Percentiles rank a stretch among this genome's conserved stretches.
Conservation (phyloP, 2,329 filamentous ascomycete species). For the Ceratocystis eucalypticola region DNA sequence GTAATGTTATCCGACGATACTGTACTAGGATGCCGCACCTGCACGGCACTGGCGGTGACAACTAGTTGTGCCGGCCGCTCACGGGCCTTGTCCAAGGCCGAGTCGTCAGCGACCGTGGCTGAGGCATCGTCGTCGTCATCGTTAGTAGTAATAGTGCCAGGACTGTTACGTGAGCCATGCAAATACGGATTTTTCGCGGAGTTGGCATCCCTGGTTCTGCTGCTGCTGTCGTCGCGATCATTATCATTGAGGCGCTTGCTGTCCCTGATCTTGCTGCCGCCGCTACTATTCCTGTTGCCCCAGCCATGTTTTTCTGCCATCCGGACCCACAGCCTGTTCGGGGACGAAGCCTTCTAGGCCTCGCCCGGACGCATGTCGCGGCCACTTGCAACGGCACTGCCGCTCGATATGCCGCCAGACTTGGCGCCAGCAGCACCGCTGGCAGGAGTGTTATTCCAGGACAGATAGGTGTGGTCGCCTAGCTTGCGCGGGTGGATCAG, state of each 20-base stretch:
- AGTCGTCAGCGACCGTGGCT: not conserved
- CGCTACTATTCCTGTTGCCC: not conserved
- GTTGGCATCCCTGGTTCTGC: not conserved
- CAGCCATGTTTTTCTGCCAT: constrained; percentile 9
- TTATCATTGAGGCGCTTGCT: no score
- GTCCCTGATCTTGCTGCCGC: not conserved
- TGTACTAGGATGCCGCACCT: constrained; percentile 6
- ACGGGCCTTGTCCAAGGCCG: not conserved
- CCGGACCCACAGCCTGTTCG: constrained; percentile 22
- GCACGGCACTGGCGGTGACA: not conserved
- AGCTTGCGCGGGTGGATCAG: constrained; percentile 91
- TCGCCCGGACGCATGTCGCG: constrained; percentile 40
- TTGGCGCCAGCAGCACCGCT: constrained; percentile 30
- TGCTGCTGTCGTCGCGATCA: no score
- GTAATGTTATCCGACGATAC: constrained; percentile 8
- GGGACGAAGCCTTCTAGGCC: constrained; percentile 27
- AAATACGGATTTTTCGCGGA: not conserved
- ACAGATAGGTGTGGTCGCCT: constrained; percentile 92
- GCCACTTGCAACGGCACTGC: constrained; percentile 37
- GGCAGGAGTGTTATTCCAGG: constrained; percentile 64
- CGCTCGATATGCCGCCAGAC: constrained; percentile 20
- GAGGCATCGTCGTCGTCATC: not conserved
- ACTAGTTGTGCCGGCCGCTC: not conserved
- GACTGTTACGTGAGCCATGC: not conserved
- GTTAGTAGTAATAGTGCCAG: not conserved